Percentiles rank a stretch among this genome's conserved stretches.
These are phyloP conservation scores for Wallacemonas sp. DNA, from an alignment of 208 protist genomes.

Conservation along the genomic window DNA sequence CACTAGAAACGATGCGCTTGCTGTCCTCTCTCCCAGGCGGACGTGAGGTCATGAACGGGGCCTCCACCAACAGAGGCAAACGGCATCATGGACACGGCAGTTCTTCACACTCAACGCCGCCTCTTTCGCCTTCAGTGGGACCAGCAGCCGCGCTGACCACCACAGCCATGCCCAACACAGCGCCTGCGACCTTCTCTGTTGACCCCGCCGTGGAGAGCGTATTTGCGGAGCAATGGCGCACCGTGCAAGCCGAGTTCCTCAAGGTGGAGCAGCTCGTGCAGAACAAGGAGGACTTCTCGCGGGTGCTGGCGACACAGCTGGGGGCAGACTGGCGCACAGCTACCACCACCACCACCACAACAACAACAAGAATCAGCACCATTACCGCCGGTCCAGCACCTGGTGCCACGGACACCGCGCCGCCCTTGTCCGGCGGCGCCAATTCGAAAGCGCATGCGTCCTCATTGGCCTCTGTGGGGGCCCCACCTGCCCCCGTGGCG, in stretches of 20 bases:
- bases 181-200: neutral
- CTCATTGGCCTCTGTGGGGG: too few species aligned
- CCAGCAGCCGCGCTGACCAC: neutral
- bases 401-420: too few species aligned
- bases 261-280: slow-evolving; percentile 29
- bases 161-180: neutral
- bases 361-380: neutral
- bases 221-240: slow-evolving; percentile 45
- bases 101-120: too few species aligned
- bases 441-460: too few species aligned
- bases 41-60: too few species aligned
- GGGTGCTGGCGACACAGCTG: too few species aligned
- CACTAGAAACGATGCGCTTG: slow-evolving; percentile 31
- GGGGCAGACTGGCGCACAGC: neutral
- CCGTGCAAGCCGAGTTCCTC: slow-evolving; percentile 38
- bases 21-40: neutral
- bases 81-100: too few species aligned
- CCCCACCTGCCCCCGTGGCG: neutral
- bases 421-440: too few species aligned
- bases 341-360: neutral
- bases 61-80: neutral
- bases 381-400: too few species aligned
- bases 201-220: slow-evolving; percentile 9
- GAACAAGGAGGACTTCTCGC: slow-evolving; percentile 51
- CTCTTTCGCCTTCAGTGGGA: too few species aligned